Base-by-base conservation (phyloP, 73 alveolate species). In the Paramecium sonneborni region DNA sequence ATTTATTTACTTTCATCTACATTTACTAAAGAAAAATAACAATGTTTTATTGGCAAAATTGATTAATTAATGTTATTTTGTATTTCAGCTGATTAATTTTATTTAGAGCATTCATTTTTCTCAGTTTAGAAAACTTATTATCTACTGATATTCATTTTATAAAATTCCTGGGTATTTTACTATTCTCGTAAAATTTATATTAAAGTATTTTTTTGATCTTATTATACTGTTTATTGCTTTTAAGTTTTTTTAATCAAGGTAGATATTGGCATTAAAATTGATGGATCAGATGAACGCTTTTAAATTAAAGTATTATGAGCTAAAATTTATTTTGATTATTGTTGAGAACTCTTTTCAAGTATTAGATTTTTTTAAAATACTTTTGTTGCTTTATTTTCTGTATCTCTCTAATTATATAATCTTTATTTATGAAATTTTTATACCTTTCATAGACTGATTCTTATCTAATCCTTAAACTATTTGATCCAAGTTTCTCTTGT, bases 391-490 rank as follows among this genome's bases (percentile, higher is more conserved):
- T 32, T 62, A 26, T 26, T 32, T 30, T 30, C 84, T 3, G 84
- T 0, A 62, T 26, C 44, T 26, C 84, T 62, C 9, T 11, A 62
- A 62, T 62, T 62, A 24, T 62, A 62, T 26, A 62, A 30, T 62
- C 84, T 57, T 6, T 57, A 18, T 21, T 57, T 57, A 57, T 44
- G 0, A 6, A 57, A 9, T 57, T 26, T 9, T 62, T 12, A 26
- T 62, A 62, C 84, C 84, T 62, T 5, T 62, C 84, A 62, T 62
- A 62, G 6, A 62, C 84, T 7, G 84, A 62, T 62, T 62, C 44
- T 8, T 62, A 12, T 26, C 84, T 62, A 26, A 30, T 62, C 24
- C 44, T 32, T 26, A 14, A 26, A 62, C 48, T 26, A 28, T 10
- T 62, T 9, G 46, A 15, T 62, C 39, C 44, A 9, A 12, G 7